phyloP scores from a whole-genome alignment of 139 green algal species.

The Chlorella ohadii region DNA sequence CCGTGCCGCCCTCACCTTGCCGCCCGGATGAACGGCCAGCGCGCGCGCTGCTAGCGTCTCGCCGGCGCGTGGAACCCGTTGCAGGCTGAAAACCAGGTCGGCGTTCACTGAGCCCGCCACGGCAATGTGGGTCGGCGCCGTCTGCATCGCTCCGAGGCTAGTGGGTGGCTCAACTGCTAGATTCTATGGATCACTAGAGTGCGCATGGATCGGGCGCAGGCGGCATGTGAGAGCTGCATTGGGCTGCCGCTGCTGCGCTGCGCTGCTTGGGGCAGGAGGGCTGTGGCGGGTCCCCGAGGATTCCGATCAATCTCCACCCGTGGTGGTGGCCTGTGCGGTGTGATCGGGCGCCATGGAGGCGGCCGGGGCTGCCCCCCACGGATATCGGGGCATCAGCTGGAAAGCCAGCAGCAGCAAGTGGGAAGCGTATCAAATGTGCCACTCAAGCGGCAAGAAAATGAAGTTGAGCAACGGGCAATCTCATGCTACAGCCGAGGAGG shows the following conservation, averaged over 20 bases:
- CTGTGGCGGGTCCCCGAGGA: too few relatives aligned
- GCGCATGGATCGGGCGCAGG: too few relatives aligned
- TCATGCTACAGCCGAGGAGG: constrained; percentile 3
- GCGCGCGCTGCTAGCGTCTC: constrained; percentile 21
- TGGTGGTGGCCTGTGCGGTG: too few relatives aligned
- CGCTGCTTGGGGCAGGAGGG: neutral
- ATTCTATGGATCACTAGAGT: too few relatives aligned
- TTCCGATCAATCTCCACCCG: too few relatives aligned
- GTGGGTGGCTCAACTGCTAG: too few relatives aligned
- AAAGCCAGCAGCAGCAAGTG: neutral
- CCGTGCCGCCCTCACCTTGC: neutral
- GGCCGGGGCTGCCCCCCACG: neutral
- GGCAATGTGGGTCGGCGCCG: neutral
- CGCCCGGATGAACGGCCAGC: neutral
- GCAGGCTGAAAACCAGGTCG: constrained; percentile 13
- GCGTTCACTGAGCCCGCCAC: constrained; percentile 24
- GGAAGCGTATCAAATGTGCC: neutral
- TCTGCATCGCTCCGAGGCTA: neutral
- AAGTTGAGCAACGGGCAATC: neutral
- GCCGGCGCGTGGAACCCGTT: neutral
- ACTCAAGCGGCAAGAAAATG: neutral
- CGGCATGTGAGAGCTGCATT: neutral
- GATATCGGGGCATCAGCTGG: neutral
- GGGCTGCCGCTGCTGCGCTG: neutral
- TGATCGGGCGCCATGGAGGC: neutral